phyloP scores from a whole-genome alignment of 768 basidiomycete species.

The Leccinum aurantiacum region DNA sequence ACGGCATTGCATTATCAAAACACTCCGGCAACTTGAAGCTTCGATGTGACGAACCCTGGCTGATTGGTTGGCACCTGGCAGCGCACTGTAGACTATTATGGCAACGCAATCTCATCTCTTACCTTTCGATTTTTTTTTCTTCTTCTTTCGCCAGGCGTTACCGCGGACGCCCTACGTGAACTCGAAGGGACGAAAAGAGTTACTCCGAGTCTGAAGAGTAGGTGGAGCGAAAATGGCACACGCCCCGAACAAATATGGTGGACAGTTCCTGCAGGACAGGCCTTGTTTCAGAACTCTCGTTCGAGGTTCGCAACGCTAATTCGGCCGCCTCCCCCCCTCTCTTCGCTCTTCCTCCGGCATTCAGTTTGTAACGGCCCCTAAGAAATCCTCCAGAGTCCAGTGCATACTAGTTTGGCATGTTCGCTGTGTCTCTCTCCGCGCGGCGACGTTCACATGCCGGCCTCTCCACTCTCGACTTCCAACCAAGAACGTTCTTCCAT shows the following conservation, averaged over 20 bases:
- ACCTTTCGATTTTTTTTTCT: neutral
- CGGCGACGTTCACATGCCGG: conserved; percentile 6
- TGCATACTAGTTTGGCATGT: neutral
- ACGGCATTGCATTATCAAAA: conserved; percentile 15
- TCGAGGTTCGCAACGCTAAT: neutral
- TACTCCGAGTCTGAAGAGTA: neutral
- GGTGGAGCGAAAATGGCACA: neutral
- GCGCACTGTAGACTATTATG: conserved; percentile 19
- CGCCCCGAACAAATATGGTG: neutral
- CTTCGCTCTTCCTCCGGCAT: neutral
- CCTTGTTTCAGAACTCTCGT: conserved; percentile 14
- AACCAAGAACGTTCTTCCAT: neutral
- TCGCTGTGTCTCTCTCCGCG: neutral
- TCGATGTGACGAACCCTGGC: conserved; percentile 7
- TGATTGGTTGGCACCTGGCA: conserved; percentile 9
- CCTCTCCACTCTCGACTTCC: conserved; percentile 2
- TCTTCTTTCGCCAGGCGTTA: conserved; percentile 12
- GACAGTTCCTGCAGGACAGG: neutral
- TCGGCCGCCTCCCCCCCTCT: neutral
- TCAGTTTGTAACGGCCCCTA: neutral
- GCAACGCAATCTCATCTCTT: conserved; percentile 21
- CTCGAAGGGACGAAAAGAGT: neutral
- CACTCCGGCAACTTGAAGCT: conserved; percentile 14
- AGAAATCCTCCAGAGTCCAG: neutral
- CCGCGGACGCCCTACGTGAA: conserved; percentile 16